These are phyloP conservation scores for Dioscorea alata DNA, from an alignment of 106 monocot genomes.

Conservation along the genomic window DNA sequence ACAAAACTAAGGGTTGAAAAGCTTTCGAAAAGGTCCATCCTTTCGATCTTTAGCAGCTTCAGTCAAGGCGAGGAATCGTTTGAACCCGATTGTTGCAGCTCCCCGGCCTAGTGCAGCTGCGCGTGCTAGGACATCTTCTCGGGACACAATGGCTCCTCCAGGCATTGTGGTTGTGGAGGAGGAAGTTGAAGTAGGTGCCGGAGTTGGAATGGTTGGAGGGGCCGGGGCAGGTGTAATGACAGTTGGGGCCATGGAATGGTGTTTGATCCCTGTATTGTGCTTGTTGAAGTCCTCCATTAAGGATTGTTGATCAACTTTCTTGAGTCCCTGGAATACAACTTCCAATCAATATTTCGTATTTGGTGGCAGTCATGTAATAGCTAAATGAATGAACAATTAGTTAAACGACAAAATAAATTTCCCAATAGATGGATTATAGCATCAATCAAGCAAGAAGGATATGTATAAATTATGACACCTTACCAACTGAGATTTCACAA, in stretches of 20 bases:
- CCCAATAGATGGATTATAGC: too few relatives aligned
- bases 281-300: constrained; percentile 94
- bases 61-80: constrained; percentile 94
- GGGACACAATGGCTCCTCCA: constrained; percentile 34
- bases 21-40: constrained; percentile 91
- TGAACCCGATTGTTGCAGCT: constrained; percentile 97
- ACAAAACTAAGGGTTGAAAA: constrained; percentile 58
- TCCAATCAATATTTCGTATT: neutral
- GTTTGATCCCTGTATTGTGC: constrained; percentile 51
- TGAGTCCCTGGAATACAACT: constrained; percentile 52
- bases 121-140: constrained; percentile 95
- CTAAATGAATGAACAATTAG: too few relatives aligned
- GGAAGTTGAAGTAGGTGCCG: constrained; percentile 10
- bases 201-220: constrained; percentile 8
- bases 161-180: constrained; percentile 1
- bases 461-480: too few relatives aligned
- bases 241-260: constrained; percentile 47
- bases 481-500: too few relatives aligned
- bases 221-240: constrained; percentile 24
- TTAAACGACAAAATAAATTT: too few relatives aligned
- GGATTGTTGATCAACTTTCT: constrained; percentile 85
- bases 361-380: too few relatives aligned
- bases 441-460: too few relatives aligned
- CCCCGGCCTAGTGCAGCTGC: constrained; percentile 99
- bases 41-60: constrained; percentile 98